phyloP scores from a whole-genome alignment of 2,329 filamentous ascomycete species.

The Pyrenochaeta sp. region DNA sequence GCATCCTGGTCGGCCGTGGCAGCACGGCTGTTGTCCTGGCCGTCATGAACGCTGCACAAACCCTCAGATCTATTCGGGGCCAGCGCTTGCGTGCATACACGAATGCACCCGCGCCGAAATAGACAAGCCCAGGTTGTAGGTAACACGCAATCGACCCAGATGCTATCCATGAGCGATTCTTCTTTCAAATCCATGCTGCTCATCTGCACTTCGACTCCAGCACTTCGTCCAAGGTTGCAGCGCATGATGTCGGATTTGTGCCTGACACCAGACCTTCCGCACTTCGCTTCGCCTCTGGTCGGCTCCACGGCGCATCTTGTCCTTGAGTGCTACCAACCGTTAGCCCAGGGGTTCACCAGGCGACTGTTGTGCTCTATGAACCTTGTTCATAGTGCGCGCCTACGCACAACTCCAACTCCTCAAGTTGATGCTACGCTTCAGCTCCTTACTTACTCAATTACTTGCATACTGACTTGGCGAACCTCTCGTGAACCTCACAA shows the following conservation, averaged over 20 bases:
- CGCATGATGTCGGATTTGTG: constrained; percentile 8
- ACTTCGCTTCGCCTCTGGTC: constrained; percentile 2
- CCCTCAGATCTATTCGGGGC: constrained; percentile 8
- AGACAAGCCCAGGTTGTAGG: no score
- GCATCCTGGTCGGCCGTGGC: constrained; percentile 12
- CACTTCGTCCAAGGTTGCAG: constrained; percentile 4
- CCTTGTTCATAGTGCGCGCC: constrained; percentile 2
- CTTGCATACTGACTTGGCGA: neutral
- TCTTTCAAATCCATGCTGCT: constrained; percentile 5
- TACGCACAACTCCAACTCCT: neutral
- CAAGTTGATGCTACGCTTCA: neutral
- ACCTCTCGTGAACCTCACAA: no score
- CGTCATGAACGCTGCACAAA: constrained; percentile 16
- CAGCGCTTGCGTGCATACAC: constrained; percentile 17
- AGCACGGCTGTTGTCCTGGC: constrained; percentile 18
- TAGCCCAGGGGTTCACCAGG: neutral
- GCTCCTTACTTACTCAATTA: neutral
- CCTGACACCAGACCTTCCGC: constrained; percentile 6
- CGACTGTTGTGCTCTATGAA: neutral
- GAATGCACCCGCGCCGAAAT: constrained; percentile 5
- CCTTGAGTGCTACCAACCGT: constrained; percentile 1
- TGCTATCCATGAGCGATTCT: no score
- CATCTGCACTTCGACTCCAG: neutral
- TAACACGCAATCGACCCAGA: no score
- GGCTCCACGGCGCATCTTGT: constrained; percentile 1